phyloP scores from a whole-genome alignment of 192 early-diverging fungal genomes.

The Diversispora eburnea region DNA sequence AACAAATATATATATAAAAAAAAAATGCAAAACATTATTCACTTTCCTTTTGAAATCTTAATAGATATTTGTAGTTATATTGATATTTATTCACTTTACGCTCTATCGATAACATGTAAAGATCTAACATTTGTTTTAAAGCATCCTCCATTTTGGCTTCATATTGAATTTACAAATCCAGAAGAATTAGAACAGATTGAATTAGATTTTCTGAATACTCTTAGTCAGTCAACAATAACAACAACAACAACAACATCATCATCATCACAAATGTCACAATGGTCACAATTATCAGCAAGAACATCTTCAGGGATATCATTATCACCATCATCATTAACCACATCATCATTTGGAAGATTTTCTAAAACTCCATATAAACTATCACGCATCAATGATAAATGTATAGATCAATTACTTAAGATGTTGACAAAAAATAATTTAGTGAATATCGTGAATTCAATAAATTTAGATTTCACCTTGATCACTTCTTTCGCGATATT shows the following conservation, averaged over 20 bases:
- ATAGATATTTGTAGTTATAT: conserved; percentile 4
- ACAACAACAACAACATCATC: too few relatives aligned
- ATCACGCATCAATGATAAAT: conserved; percentile 2
- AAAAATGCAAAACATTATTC: background rate
- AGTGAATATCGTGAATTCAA: background rate
- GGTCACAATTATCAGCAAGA: too few relatives aligned
- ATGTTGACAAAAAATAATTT: conserved; percentile 2
- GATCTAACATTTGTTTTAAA: background rate
- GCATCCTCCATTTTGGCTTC: conserved; percentile 1
- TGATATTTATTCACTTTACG: background rate
- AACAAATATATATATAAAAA: background rate
- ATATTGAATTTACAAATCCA: background rate
- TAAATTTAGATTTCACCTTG: conserved; percentile 10
- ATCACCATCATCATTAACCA: background rate
- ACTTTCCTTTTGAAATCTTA: conserved; percentile 11
- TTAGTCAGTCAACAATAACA: too few relatives aligned
- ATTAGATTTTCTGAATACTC: background rate
- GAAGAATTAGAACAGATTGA: background rate
- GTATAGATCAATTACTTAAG: background rate
- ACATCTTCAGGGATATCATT: too few relatives aligned
- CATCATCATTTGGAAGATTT: background rate
- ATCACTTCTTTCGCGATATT: background rate
- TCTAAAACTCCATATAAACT: background rate
- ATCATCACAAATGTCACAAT: too few relatives aligned
- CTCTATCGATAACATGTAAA: background rate